These are phyloP conservation scores for Ceratocystis diversiconidia DNA, from an alignment of 2,329 filamentous ascomycete species.

Conservation along the genomic window DNA sequence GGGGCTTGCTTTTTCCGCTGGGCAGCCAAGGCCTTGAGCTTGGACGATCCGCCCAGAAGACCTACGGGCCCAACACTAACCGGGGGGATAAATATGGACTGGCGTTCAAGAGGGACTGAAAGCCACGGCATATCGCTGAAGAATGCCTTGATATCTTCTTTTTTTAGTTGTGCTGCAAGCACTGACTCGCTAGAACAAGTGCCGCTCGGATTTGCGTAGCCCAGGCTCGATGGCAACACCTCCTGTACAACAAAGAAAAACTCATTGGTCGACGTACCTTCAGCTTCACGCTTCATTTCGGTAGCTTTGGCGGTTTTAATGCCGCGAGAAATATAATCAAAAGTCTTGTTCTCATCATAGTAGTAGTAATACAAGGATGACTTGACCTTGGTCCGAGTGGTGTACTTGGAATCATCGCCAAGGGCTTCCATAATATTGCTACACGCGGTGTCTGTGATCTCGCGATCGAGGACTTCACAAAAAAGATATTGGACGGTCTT, in stretches of 20 bases:
- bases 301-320: slow-evolving; percentile 26
- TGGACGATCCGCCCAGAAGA: slow-evolving; percentile 72
- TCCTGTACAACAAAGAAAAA: slow-evolving; percentile 17
- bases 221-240: slow-evolving; percentile 18
- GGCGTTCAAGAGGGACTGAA: slow-evolving; percentile 50
- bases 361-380: slow-evolving; percentile 83
- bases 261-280: slow-evolving; percentile 27
- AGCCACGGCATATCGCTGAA: slow-evolving; percentile 83
- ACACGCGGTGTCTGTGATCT: slow-evolving; percentile 6
- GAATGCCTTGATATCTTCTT: slow-evolving; percentile 31
- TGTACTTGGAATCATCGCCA: slow-evolving; percentile 32
- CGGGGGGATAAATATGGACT: slow-evolving; percentile 49
- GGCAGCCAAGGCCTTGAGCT: slow-evolving; percentile 78
- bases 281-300: slow-evolving; percentile 28
- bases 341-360: slow-evolving; percentile 68
- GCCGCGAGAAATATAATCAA: slow-evolving; percentile 52
- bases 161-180: background rate
- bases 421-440: slow-evolving; percentile 30
- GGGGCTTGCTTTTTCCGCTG: slow-evolving; percentile 66
- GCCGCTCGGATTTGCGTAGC: background rate
- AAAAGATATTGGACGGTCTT: slow-evolving; percentile 10
- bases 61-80: slow-evolving; percentile 37
- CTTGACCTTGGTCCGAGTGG: slow-evolving; percentile 50
- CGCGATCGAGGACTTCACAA: slow-evolving; percentile 10
- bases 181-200: background rate